Evolutionary conservation across 2,329 filamentous ascomycete species (phyloP).

Genomic region (Clonostachys solani): DNA sequence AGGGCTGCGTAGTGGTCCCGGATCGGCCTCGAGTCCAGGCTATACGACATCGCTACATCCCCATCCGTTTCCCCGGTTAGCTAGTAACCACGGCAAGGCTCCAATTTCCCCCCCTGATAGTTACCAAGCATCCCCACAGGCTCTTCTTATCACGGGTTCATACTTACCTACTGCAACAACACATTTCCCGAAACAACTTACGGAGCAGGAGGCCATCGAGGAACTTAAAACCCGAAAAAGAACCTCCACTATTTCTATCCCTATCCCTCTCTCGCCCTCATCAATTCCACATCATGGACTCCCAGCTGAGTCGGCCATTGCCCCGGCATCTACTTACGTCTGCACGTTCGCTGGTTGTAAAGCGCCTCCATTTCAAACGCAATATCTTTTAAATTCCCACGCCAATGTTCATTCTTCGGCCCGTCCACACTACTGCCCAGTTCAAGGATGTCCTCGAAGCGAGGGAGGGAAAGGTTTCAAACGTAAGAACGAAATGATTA

Average conservation of each 20-base stretch:
- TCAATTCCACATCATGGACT: slow-evolving; percentile 36
- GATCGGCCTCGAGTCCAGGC: slow-evolving; percentile 20
- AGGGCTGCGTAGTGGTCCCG: slow-evolving; percentile 19
- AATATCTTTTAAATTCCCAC: slow-evolving; percentile 75
- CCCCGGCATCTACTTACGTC: slow-evolving; percentile 40
- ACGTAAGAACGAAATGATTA: slow-evolving; percentile 70
- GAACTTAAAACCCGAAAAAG: slow-evolving; percentile 41
- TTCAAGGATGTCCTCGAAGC: slow-evolving; percentile 57
- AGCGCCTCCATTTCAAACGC: slow-evolving; percentile 72
- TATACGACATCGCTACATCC: slow-evolving; percentile 3
- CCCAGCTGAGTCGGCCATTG: slow-evolving; percentile 16
- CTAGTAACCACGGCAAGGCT: slow-evolving; percentile 28
- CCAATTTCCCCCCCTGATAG: slow-evolving; percentile 45
- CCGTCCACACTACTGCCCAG: slow-evolving; percentile 62
- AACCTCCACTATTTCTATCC: slow-evolving; percentile 15
- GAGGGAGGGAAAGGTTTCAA: slow-evolving; percentile 67
- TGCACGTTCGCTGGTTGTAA: slow-evolving; percentile 62
- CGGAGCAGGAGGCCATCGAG: slow-evolving; percentile 14
- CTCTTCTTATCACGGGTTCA: slow-evolving; percentile 29
- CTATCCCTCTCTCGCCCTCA: too few species aligned
- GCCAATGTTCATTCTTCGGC: slow-evolving; percentile 66
- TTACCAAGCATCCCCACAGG: slow-evolving; percentile 41
- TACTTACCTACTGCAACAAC: slow-evolving; percentile 24
- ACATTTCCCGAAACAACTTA: slow-evolving; percentile 21
- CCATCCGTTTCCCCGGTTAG: slow-evolving; percentile 21